phyloP scores from a whole-genome alignment of 805 yeast species.

The Candida coleopterorum region DNA sequence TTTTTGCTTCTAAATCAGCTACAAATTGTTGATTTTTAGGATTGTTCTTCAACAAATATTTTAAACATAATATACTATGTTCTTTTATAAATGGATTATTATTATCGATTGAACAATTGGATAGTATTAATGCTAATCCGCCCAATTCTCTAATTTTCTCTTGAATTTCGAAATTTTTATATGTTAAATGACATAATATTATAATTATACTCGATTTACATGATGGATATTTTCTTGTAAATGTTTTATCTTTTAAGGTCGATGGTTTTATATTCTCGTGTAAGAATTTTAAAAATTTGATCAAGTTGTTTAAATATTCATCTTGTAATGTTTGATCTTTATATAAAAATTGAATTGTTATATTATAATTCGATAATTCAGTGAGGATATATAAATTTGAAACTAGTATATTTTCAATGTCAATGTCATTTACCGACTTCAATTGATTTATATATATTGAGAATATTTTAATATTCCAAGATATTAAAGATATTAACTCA shows the following conservation, averaged over 20 bases:
- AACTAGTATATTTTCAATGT: slow-evolving; percentile 7
- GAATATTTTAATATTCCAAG: slow-evolving; percentile 36
- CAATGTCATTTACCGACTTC: slow-evolving; percentile 11
- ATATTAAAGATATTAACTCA: slow-evolving; percentile 31
- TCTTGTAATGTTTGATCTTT: background rate
- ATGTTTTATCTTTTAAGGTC: slow-evolving; percentile 23
- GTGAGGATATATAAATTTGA: slow-evolving; percentile 27
- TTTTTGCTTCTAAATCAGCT: slow-evolving; percentile 69
- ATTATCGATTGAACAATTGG: slow-evolving; percentile 80
- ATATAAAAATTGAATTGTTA: slow-evolving; percentile 33
- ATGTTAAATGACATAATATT: slow-evolving; percentile 54
- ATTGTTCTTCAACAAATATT: slow-evolving; percentile 63
- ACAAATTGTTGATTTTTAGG: slow-evolving; percentile 71
- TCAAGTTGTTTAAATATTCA: slow-evolving; percentile 29
- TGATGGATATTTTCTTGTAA: slow-evolving; percentile 46
- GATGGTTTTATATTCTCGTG: slow-evolving; percentile 37
- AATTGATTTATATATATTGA: slow-evolving; percentile 16
- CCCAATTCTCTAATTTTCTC: slow-evolving; percentile 60
- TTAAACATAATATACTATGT: slow-evolving; percentile 72
- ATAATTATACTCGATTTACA: slow-evolving; percentile 66
- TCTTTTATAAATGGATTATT: slow-evolving; percentile 88
- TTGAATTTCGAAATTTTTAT: slow-evolving; percentile 53
- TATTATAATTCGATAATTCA: slow-evolving; percentile 37
- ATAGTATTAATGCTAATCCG: slow-evolving; percentile 67
- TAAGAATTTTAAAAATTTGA: slow-evolving; percentile 33